phyloP scores from a whole-genome alignment of 2,329 filamentous ascomycete species.

The Leptodontidium sp. region DNA sequence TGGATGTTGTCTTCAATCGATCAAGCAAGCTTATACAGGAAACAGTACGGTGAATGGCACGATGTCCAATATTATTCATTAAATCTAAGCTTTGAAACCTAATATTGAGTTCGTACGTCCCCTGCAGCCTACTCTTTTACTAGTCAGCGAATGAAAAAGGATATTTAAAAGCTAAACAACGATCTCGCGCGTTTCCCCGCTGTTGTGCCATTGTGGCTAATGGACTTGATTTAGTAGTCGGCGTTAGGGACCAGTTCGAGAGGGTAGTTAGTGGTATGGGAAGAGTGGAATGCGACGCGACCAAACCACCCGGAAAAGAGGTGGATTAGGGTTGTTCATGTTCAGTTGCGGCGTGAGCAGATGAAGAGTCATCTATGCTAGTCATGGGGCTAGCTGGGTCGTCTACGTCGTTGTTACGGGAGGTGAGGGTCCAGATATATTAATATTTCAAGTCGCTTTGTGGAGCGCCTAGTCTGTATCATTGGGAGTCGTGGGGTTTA shows the following conservation, averaged over 20 bases:
- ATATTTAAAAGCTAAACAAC: constrained; percentile 1
- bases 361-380: constrained; percentile 4
- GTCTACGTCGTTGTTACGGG: neutral
- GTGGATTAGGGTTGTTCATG: constrained; percentile 3
- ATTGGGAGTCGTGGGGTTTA: neutral
- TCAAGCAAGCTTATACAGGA: no score
- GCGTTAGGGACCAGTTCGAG: neutral
- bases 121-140: neutral
- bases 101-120: neutral
- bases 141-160: neutral
- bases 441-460: constrained; percentile 3
- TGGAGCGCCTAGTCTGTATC: constrained; percentile 1
- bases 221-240: constrained; percentile 2
- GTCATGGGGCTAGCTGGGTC: constrained; percentile 2
- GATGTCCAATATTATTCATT: neutral
- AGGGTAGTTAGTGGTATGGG: neutral
- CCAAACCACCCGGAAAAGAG: constrained; percentile 3
- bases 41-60: no score
- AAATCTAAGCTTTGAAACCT: neutral
- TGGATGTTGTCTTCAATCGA: neutral
- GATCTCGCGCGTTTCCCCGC: neutral
- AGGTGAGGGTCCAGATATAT: constrained; percentile 7
- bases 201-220: neutral
- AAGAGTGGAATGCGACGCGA: neutral
- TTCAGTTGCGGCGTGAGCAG: constrained; percentile 1